Conservation (phyloP, 495 filamentous ascomycete species). For the Sordaria brevicollis region DNA sequence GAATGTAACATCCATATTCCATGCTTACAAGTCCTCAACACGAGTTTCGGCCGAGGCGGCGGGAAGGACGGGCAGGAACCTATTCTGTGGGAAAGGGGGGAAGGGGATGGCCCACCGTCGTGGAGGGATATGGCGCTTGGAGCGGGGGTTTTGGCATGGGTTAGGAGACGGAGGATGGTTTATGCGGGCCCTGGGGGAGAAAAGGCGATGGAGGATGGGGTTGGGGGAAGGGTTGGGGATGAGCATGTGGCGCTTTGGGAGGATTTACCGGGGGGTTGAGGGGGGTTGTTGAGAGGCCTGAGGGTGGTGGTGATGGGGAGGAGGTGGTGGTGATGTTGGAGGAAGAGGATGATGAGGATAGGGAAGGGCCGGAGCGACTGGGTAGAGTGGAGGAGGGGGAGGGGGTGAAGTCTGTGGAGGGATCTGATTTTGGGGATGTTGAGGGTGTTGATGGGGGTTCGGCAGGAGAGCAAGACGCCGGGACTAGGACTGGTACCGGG, state of each 20-base stretch:
- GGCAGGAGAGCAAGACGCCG: too few species aligned
- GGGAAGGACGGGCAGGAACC: not conserved
- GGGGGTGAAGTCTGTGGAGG: too few species aligned
- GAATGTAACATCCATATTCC: fast-evolving
- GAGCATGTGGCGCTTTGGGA: not conserved
- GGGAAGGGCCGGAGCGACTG: not conserved
- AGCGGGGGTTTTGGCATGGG: not conserved
- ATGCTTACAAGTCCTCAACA: not conserved
- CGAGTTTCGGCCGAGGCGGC: not conserved
- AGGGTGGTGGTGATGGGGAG: not conserved
- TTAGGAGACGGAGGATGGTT: not conserved
- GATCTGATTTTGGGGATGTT: too few species aligned
- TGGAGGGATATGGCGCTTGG: not conserved
- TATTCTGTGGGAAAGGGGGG: not conserved
- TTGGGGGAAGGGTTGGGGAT: not conserved
- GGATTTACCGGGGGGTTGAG: not conserved
- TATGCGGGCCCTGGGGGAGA: not conserved
- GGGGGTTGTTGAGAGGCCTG: not conserved
- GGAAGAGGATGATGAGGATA: too few species aligned
- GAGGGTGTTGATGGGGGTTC: too few species aligned
- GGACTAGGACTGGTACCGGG: too few species aligned
- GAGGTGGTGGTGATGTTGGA: too few species aligned
- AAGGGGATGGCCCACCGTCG: not conserved
- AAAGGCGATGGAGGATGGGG: not conserved
- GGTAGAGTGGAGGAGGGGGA: not conserved